These are phyloP conservation scores for Tylopilus sp. DNA, from an alignment of 1,284 basidiomycete genomes.

Conservation along the genomic window DNA sequence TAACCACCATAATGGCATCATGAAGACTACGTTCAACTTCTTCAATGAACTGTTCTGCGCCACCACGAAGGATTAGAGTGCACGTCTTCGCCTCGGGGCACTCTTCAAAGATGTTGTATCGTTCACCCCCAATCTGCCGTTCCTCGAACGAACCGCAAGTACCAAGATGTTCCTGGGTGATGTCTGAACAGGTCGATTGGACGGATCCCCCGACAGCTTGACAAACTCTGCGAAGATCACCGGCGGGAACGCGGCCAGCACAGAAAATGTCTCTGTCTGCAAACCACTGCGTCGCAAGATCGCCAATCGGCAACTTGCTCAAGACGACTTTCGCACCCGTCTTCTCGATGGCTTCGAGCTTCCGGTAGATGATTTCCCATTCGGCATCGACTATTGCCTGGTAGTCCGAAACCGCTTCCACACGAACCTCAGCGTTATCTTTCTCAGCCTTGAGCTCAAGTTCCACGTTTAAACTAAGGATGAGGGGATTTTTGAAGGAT, in stretches of 20 bases:
- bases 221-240: conserved; percentile 90
- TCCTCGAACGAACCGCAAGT: conserved; percentile 92
- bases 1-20: conserved; percentile 99
- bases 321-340: conserved; percentile 98
- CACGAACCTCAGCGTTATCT: conserved; percentile 98
- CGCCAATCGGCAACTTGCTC: conserved; percentile 97
- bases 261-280: conserved; percentile 99
- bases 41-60: conserved; percentile 98
- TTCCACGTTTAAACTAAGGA: conserved; percentile 96
- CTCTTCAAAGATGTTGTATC: conserved; percentile 95
- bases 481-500: conserved; percentile 83
- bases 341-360: conserved; percentile 93
- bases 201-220: conserved; percentile 95
- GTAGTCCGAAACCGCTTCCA: conserved; percentile 95
- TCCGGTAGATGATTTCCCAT: conserved; percentile 99
- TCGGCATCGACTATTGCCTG: conserved; percentile 99
- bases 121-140: conserved; percentile 93
- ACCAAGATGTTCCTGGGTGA: conserved; percentile 86
- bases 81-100: conserved; percentile 97
- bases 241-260: conserved; percentile 90
- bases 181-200: conserved; percentile 95
- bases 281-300: conserved; percentile 99
- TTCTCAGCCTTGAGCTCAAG: conserved; percentile 99
- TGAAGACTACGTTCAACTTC: conserved; percentile 97
- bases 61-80: conserved; percentile 93